Conservation (phyloP, 176 grass and related monocot genomes). For the Avena eriantha region DNA sequence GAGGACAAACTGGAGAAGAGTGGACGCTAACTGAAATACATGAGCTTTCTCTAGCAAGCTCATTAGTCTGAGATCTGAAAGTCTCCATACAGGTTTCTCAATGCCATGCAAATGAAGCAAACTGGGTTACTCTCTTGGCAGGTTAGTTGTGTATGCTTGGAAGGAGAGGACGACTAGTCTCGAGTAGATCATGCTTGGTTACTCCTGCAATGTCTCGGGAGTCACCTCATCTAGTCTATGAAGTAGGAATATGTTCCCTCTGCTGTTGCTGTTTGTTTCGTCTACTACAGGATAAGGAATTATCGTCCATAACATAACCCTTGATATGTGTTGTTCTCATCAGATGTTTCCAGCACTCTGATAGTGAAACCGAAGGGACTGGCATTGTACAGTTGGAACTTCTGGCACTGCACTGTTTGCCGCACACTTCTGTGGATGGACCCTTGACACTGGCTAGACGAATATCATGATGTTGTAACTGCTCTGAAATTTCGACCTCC, state of each 20-base stretch:
- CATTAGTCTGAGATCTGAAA: slow-evolving; percentile 50
- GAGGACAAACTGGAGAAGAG: slow-evolving; percentile 96
- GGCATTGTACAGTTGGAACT: slow-evolving; percentile 34
- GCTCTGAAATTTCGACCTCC: slow-evolving; percentile 15
- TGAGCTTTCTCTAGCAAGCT: slow-evolving; percentile 76
- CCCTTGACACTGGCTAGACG: not conserved
- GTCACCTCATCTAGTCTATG: slow-evolving; percentile 29
- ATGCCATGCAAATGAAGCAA: not conserved
- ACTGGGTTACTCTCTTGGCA: slow-evolving; percentile 19
- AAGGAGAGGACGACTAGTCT: not conserved
- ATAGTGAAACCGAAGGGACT: not conserved
- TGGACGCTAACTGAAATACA: slow-evolving; percentile 87
- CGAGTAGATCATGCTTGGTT: slow-evolving; percentile 23
- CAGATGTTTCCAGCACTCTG: slow-evolving; percentile 42
- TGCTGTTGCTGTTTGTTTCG: slow-evolving; percentile 40
- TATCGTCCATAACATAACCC: slow-evolving; percentile 44
- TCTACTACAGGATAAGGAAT: slow-evolving; percentile 22
- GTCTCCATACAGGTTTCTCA: slow-evolving; percentile 13
- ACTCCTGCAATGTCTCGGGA: not conserved
- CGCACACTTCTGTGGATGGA: not conserved
- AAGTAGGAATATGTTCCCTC: slow-evolving; percentile 43
- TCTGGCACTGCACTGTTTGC: not conserved
- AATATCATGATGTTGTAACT: not conserved
- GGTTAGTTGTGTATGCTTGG: slow-evolving; percentile 24
- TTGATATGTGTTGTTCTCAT: slow-evolving; percentile 34